These are phyloP conservation scores for Nidularia sp. DNA, from an alignment of 768 basidiomycete species.

Conservation along the genomic window DNA sequence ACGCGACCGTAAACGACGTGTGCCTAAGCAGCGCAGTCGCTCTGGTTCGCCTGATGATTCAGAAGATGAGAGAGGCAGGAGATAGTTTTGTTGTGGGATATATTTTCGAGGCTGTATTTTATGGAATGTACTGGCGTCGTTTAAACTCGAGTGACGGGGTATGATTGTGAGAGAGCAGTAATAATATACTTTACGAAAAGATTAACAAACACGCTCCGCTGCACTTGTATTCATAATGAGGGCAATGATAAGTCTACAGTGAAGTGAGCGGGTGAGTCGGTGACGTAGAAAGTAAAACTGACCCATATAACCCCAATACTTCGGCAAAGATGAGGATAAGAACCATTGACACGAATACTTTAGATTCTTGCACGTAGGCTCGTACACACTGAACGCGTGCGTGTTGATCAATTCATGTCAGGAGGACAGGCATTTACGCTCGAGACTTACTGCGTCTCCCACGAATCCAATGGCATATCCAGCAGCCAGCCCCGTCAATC, in stretches of 20 bases:
- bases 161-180: no score
- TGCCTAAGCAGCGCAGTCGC: slow-evolving; percentile 12
- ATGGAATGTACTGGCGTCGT: background rate
- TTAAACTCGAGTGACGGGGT: background rate
- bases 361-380: slow-evolving; percentile 86
- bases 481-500: slow-evolving; percentile 86
- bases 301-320: slow-evolving; percentile 88
- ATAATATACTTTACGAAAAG: background rate
- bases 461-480: slow-evolving; percentile 94
- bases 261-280: background rate
- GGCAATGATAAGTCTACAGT: slow-evolving; percentile 72
- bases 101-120: background rate
- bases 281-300: slow-evolving; percentile 16
- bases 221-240: slow-evolving; percentile 88
- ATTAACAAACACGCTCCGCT: slow-evolving; percentile 18
- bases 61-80: slow-evolving; percentile 13
- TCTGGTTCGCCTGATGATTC: slow-evolving; percentile 10
- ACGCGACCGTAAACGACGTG: slow-evolving; percentile 18
- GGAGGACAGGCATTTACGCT: background rate
- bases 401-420: background rate
- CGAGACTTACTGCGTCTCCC: slow-evolving; percentile 78
- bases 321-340: slow-evolving; percentile 92
- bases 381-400: slow-evolving; percentile 65
- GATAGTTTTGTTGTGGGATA: background rate
- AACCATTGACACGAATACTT: slow-evolving; percentile 94